Evolutionary conservation across 2,329 filamentous ascomycete species (phyloP).

Genomic region (Alternaria metachromatica): DNA sequence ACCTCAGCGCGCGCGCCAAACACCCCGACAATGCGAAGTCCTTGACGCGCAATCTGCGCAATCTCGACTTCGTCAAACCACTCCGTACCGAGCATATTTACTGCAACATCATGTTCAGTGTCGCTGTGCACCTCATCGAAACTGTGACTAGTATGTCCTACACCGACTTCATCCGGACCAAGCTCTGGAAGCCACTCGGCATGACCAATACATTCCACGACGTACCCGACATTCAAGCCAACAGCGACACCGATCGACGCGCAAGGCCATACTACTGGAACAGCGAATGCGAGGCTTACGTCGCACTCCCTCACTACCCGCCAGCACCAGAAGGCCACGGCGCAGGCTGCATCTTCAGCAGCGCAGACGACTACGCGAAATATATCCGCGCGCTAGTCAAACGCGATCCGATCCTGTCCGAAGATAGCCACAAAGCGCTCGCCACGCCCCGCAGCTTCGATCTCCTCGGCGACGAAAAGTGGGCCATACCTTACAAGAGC

Average conservation of each 20-base stretch:
- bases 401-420: conserved; percentile 8
- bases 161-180: neutral
- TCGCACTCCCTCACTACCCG: conserved; percentile 2
- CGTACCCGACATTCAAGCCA: neutral
- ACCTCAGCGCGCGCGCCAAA: neutral
- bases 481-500: neutral
- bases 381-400: conserved; percentile 34
- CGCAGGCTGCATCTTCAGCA: conserved; percentile 31
- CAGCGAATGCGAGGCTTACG: neutral
- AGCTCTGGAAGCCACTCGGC: neutral
- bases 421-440: conserved; percentile 21
- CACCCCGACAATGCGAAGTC: conserved; percentile 3
- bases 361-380: conserved; percentile 27
- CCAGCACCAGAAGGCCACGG: conserved; percentile 26
- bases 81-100: conserved; percentile 57
- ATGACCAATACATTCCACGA: neutral
- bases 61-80: conserved; percentile 52
- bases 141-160: conserved; percentile 45
- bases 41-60: conserved; percentile 44
- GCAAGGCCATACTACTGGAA: neutral
- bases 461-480: neutral
- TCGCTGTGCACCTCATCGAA: conserved; percentile 56
- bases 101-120: conserved; percentile 61
- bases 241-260: neutral
- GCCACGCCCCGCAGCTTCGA: conserved; percentile 13